Evolutionary conservation across 768 basidiomycete genomes (phyloP).

Genomic region (Auricularia heimuer): DNA sequence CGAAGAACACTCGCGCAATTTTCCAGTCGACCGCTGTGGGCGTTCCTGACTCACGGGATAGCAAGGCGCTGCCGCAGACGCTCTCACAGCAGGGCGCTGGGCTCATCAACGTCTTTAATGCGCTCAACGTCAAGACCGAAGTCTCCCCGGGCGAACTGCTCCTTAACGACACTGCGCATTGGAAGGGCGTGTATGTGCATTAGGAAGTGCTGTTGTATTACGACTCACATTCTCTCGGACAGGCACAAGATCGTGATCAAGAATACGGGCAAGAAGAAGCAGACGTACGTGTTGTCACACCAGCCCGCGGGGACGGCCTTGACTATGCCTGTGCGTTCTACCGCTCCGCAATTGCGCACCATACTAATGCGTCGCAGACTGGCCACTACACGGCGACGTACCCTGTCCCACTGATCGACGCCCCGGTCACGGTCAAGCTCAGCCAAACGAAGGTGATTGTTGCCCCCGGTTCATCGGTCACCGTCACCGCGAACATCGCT

Average conservation of each 20-base stretch:
- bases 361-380: constrained; percentile 13
- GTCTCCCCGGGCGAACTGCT: constrained; percentile 48
- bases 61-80: constrained; percentile 42
- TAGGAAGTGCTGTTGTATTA: too few relatives aligned
- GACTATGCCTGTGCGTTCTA: constrained; percentile 20
- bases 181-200: constrained; percentile 18
- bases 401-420: constrained; percentile 40
- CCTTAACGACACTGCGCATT: constrained; percentile 55
- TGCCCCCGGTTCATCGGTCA: constrained; percentile 30
- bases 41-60: constrained; percentile 35
- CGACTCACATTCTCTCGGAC: too few relatives aligned
- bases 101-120: constrained; percentile 47
- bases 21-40: constrained; percentile 41
- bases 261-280: constrained; percentile 36
- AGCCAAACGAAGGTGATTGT: constrained; percentile 35
- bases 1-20: constrained; percentile 26
- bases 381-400: constrained; percentile 33
- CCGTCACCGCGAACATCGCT: constrained; percentile 35
- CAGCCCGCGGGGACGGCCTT: constrained; percentile 48
- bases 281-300: constrained; percentile 42
- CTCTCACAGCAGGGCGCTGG: constrained; percentile 46
- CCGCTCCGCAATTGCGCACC: too few relatives aligned
- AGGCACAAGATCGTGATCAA: constrained; percentile 25
- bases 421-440: constrained; percentile 38
- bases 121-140: constrained; percentile 41